Conservation (phyloP, 2,329 filamentous ascomycete species). For the Ophiocordyceps robertsii region DNA sequence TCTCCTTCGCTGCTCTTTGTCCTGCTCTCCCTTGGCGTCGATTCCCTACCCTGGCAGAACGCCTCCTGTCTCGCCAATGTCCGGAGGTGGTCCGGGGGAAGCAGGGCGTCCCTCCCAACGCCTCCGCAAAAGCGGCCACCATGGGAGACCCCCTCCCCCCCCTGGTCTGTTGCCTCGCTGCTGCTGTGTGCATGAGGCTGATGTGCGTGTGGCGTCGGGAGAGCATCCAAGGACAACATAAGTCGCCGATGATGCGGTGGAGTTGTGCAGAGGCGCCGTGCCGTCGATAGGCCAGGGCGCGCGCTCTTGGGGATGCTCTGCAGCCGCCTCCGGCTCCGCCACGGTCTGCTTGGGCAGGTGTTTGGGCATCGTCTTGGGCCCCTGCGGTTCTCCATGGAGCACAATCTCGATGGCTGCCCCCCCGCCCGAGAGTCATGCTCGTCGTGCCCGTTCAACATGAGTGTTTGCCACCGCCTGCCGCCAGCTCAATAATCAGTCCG, state of each 20-base stretch:
- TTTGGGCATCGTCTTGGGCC: not conserved
- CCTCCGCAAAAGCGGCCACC: not conserved
- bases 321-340: not conserved
- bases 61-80: too few species aligned
- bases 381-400: not conserved
- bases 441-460: not conserved
- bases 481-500: not conserved
- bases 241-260: not conserved
- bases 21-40: too few species aligned
- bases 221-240: not conserved
- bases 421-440: too few species aligned
- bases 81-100: too few species aligned
- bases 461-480: not conserved
- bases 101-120: not conserved
- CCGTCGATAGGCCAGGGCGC: not conserved
- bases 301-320: not conserved
- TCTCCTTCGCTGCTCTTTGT: too few species aligned
- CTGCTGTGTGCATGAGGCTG: not conserved
- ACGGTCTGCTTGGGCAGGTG: not conserved
- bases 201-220: not conserved
- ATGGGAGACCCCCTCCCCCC: too few species aligned
- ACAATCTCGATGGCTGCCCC: not conserved
- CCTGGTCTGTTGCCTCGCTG: not conserved
- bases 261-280: not conserved
- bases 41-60: too few species aligned